These are phyloP conservation scores for Leccinum sublutescens DNA, from an alignment of 768 basidiomycete species.

Conservation along the genomic window DNA sequence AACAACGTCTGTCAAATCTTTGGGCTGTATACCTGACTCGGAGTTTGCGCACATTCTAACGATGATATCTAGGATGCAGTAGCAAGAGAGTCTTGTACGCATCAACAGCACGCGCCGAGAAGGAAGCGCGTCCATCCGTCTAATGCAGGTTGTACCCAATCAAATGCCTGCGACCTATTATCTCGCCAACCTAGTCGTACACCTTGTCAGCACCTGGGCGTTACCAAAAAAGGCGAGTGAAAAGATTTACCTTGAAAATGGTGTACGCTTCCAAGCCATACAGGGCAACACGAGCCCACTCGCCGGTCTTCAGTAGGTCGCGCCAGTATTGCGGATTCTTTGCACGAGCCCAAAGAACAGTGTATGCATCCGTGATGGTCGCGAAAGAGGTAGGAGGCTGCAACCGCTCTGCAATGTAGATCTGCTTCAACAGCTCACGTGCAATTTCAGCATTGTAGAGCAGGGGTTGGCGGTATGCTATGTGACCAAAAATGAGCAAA, in stretches of 20 bases:
- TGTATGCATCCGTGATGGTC: constrained; percentile 57
- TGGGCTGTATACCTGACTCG: neutral
- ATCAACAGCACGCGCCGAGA: neutral
- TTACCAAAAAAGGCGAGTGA: neutral
- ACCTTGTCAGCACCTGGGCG: neutral
- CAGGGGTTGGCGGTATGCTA: constrained; percentile 76
- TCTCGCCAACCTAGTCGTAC: constrained; percentile 72
- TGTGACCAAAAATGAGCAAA: neutral
- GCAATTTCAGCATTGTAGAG: constrained; percentile 77
- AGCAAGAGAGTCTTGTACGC: neutral
- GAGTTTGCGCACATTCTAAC: constrained; percentile 4
- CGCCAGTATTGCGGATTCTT: constrained; percentile 60
- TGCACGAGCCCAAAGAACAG: constrained; percentile 62
- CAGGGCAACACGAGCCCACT: constrained; percentile 63
- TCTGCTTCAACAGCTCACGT: constrained; percentile 71
- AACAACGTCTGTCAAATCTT: constrained; percentile 3
- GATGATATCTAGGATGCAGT: constrained; percentile 11
- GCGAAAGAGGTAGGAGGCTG: constrained; percentile 60
- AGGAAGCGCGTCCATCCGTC: constrained; percentile 14
- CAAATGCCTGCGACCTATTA: constrained; percentile 74
- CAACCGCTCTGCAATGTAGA: constrained; percentile 64
- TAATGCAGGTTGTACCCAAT: constrained; percentile 75
- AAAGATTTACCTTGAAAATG: constrained; percentile 72
- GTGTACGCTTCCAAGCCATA: constrained; percentile 87
- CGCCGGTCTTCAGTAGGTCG: constrained; percentile 56